Evolutionary conservation across 1,139 yeast genomes (phyloP), one percentile per base, ranked within the genome.

Genomic region (Taphrina populina): DNA sequence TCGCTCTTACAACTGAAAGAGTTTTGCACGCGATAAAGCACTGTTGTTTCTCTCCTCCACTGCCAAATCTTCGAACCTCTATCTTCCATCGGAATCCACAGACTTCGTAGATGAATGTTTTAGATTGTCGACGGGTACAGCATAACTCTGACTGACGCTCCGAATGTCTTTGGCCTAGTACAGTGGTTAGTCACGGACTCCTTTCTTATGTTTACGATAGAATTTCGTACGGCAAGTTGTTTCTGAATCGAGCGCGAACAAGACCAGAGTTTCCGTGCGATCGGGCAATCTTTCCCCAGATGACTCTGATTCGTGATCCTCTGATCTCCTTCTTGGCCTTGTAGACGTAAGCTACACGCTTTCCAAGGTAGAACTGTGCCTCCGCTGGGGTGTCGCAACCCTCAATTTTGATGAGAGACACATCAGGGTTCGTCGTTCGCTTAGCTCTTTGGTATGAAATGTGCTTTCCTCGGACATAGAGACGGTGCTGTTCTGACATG

Each of bases 391-490:
- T 75, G 68, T 83, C 75, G 70, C 92, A 97, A 78, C 95, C 96
- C 81, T 92, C 75, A 73, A 92, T 84, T 82, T 90, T 87, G 76
- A 92, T 80, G 79, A 92, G 83, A 67, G 98, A 92, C 71, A 86
- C 87, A 81, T 87, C 85, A 76, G 98, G 96, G 95, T 92, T 87
- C 85, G 85, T 88, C 74, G 85, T 88, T 78, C 83, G 84, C 88
- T 92, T 92, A 71, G 96, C 88, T 82, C 98, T 94, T 83, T 92
- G 97, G 95, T 90, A 92, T 72, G 97, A 90, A 76, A 92, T 77
- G 86, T 92, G 97, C 84, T 90, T 92, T 80, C 97, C 98, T 84
- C 90, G 92, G 80, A 92, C 97, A 95, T 92, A 92, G 81, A 92
- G 95, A 87, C 54, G 43, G 54, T 49, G 54, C 32, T 49, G 54